These are phyloP conservation scores for Taphrina pruni DNA, from an alignment of 1,139 yeast genomes.

Conservation along the genomic window DNA sequence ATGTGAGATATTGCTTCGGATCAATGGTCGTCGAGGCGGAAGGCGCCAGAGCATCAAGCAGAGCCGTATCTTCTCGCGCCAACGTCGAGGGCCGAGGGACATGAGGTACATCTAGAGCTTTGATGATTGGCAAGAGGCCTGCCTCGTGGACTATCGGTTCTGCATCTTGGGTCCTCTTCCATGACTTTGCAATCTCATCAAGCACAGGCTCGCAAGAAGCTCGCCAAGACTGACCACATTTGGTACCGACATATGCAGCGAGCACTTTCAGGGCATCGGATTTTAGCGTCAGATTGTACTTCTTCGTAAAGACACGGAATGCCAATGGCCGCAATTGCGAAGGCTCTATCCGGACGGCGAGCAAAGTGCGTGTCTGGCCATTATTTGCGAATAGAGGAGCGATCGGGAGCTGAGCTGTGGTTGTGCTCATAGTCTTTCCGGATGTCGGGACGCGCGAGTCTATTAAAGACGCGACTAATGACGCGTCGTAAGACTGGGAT, in stretches of 20 bases:
- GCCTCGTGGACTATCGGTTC: constrained; percentile 42
- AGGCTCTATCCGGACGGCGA: constrained; percentile 79
- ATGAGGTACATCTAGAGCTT: constrained; percentile 40
- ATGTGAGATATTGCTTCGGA: constrained; percentile 44
- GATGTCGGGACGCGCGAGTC: background rate
- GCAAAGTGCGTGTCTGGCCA: constrained; percentile 43
- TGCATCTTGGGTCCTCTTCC: constrained; percentile 60
- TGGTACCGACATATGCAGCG: constrained; percentile 73
- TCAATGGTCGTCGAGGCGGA: constrained; percentile 13
- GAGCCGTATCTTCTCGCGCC: constrained; percentile 38
- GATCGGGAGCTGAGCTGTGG: constrained; percentile 10
- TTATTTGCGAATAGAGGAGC: constrained; percentile 26
- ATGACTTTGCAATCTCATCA: constrained; percentile 76
- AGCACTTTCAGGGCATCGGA: constrained; percentile 78
- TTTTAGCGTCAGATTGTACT: constrained; percentile 87
- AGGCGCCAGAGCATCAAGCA: constrained; percentile 16
- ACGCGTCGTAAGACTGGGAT: background rate
- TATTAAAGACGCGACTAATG: constrained; percentile 24
- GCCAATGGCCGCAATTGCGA: constrained; percentile 88
- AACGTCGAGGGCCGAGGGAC: constrained; percentile 29
- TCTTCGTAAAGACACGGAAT: constrained; percentile 84
- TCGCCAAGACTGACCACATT: constrained; percentile 88
- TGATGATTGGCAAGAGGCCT: constrained; percentile 41
- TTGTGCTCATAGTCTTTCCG: background rate
- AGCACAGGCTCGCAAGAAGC: constrained; percentile 69